These are phyloP conservation scores for Paramecium caudatum DNA, from an alignment of 73 alveolate species.

Conservation along the genomic window DNA sequence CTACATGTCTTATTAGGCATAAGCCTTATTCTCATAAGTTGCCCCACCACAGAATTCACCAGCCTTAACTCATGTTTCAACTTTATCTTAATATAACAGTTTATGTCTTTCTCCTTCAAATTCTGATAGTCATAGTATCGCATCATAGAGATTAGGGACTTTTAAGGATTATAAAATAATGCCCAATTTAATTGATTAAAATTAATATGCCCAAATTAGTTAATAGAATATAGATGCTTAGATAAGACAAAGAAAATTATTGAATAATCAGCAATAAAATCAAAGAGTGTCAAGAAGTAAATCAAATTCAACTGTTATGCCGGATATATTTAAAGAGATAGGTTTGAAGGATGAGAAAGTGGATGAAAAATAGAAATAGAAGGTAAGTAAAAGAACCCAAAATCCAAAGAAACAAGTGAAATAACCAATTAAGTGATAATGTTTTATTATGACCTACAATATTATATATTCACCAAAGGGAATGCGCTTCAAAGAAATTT, in stretches of 20 bases:
- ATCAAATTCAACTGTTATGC: conserved; percentile 46
- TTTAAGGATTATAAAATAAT: not conserved
- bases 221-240: conserved; percentile 44
- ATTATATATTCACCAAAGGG: conserved; percentile 52
- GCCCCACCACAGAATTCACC: conserved; percentile 43
- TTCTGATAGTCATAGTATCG: conserved; percentile 46
- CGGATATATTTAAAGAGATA: conserved; percentile 29
- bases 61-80: conserved; percentile 42
- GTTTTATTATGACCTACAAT: too few species aligned
- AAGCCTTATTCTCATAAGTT: conserved; percentile 38
- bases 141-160: conserved; percentile 25
- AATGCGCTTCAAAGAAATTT: conserved; percentile 55
- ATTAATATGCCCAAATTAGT: conserved; percentile 36
- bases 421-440: too few species aligned
- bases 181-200: conserved; percentile 46
- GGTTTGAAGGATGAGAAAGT: conserved; percentile 34
- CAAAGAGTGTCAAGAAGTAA: conserved; percentile 45
- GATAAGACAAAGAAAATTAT: conserved; percentile 33
- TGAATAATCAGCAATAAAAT: not conserved
- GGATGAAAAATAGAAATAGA: conserved; percentile 36
- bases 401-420: too few species aligned
- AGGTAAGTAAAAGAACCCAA: not conserved
- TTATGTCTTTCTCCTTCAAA: conserved; percentile 48
- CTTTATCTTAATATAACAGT: conserved; percentile 2
- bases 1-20: conserved; percentile 29